These are phyloP conservation scores for Aciculosporium take DNA, from an alignment of 2,329 filamentous ascomycete species.

Conservation along the genomic window DNA sequence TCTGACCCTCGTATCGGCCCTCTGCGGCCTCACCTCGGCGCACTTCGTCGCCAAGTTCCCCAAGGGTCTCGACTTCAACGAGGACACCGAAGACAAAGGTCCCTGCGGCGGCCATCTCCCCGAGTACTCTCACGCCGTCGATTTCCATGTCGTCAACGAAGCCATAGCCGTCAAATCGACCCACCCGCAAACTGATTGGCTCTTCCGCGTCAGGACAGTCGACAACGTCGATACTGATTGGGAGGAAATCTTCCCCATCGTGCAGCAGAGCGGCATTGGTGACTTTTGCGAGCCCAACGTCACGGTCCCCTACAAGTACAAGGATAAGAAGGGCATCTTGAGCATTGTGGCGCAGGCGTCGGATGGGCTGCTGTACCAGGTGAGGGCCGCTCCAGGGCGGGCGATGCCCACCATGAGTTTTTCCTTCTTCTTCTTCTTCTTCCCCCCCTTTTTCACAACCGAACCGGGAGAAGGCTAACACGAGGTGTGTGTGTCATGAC, in stretches of 20 bases:
- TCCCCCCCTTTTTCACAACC: no score
- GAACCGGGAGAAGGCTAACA: no score
- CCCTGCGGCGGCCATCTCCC: slow-evolving; percentile 43
- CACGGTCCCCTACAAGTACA: slow-evolving; percentile 33
- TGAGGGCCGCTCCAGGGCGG: slow-evolving; percentile 14
- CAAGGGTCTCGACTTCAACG: slow-evolving; percentile 31
- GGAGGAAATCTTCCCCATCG: slow-evolving; percentile 39
- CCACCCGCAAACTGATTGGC: slow-evolving; percentile 39
- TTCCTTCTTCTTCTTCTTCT: no score
- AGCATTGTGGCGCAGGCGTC: slow-evolving; percentile 35
- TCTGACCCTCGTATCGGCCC: slow-evolving; percentile 22
- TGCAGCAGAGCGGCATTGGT: slow-evolving; percentile 40
- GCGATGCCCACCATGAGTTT: not conserved
- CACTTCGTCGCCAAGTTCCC: slow-evolving; percentile 42
- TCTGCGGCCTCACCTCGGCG: slow-evolving; percentile 28
- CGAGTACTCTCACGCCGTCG: slow-evolving; percentile 28
- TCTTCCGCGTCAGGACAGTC: slow-evolving; percentile 44
- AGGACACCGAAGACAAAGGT: slow-evolving; percentile 27
- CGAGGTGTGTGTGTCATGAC: not conserved
- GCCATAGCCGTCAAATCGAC: slow-evolving; percentile 31
- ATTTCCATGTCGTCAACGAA: slow-evolving; percentile 45
- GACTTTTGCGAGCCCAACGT: slow-evolving; percentile 37
- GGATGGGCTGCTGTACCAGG: slow-evolving; percentile 44
- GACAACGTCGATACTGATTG: slow-evolving; percentile 32
- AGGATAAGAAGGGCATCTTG: slow-evolving; percentile 41